These are phyloP conservation scores for Pichia sp. DNA, from an alignment of 1,139 yeast genomes.

Conservation along the genomic window DNA sequence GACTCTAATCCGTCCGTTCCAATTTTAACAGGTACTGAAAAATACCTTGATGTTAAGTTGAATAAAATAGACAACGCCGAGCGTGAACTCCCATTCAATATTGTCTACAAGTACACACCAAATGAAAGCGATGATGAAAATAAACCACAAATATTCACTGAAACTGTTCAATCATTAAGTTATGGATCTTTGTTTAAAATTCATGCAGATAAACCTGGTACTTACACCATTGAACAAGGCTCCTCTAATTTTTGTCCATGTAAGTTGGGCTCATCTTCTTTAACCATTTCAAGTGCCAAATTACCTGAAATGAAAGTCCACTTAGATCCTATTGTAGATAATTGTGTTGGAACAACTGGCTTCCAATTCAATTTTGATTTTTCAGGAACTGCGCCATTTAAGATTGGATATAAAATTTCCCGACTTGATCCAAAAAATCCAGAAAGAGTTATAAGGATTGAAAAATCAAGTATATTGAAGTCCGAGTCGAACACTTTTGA, in stretches of 20 bases:
- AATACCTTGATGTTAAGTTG: conserved; percentile 27
- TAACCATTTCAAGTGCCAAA: conserved; percentile 22
- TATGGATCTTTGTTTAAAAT: conserved; percentile 21
- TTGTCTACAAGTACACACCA: conserved; percentile 30
- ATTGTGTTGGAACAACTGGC: conserved; percentile 91
- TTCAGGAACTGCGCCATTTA: conserved; percentile 78
- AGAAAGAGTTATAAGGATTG: conserved; percentile 27
- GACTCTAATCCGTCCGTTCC: conserved; percentile 37
- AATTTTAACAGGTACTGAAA: conserved; percentile 34
- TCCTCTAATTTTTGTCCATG: conserved; percentile 61
- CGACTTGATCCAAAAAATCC: conserved; percentile 33
- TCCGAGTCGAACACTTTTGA: conserved; percentile 27
- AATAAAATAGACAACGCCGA: conserved; percentile 21
- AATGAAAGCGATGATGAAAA: conserved; percentile 10
- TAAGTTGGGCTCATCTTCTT: conserved; percentile 18
- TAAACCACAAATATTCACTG: conserved; percentile 29
- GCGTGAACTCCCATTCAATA: conserved; percentile 41
- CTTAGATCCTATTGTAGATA: conserved; percentile 62
- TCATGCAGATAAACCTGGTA: conserved; percentile 50
- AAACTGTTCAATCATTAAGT: conserved; percentile 25
- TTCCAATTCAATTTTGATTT: conserved; percentile 57
- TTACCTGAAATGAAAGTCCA: conserved; percentile 44
- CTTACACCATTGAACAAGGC: conserved; percentile 45
- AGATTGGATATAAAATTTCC: conserved; percentile 53
- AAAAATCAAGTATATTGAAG: conserved; percentile 25